Conservation (phyloP, 2,329 filamentous ascomycete species). For the Ceratocystis variospora region DNA sequence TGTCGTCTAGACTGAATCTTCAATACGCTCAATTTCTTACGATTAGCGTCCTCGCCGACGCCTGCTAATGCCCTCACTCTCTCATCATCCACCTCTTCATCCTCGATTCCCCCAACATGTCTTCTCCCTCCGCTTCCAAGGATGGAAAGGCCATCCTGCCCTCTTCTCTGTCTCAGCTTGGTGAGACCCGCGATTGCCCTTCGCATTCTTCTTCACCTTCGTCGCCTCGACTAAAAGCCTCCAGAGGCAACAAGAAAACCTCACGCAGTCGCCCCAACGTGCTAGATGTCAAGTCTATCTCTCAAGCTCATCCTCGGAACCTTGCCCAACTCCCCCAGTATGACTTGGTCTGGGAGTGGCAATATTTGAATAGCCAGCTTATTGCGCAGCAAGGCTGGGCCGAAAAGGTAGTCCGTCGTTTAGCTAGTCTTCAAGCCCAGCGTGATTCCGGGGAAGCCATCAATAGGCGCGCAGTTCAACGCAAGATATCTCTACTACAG, state of each 20-base stretch:
- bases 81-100: background rate
- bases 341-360: slow-evolving; percentile 12
- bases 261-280: background rate
- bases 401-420: slow-evolving; percentile 13
- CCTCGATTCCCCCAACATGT: background rate
- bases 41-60: background rate
- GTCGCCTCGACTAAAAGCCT: background rate
- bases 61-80: background rate
- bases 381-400: slow-evolving; percentile 10
- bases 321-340: slow-evolving; percentile 14
- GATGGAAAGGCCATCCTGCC: background rate
- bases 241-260: background rate
- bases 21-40: too few relatives aligned
- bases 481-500: slow-evolving; percentile 16
- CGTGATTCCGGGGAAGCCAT: slow-evolving; percentile 10
- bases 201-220: background rate
- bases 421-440: slow-evolving; percentile 14
- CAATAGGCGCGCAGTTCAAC: slow-evolving; percentile 11
- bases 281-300: too few relatives aligned
- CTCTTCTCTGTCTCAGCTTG: background rate
- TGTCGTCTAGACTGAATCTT: background rate
- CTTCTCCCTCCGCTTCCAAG: background rate
- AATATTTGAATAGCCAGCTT: slow-evolving; percentile 15
- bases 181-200: background rate
- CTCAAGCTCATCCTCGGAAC: background rate